These are phyloP conservation scores for Linum tenue DNA, from an alignment of 345 rosid genomes.

Conservation along the genomic window DNA sequence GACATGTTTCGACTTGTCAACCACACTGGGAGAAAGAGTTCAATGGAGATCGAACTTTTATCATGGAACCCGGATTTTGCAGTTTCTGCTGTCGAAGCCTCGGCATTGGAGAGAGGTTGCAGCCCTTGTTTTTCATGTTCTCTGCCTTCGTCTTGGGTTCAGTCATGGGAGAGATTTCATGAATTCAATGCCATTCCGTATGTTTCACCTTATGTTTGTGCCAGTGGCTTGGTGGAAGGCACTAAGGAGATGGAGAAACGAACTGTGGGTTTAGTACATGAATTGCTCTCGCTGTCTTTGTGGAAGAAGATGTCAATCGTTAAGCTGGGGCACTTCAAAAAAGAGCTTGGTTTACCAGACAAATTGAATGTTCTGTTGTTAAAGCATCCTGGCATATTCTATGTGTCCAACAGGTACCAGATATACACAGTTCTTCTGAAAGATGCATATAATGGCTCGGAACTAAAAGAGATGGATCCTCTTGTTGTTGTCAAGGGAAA, in stretches of 20 bases:
- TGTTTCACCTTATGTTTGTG: conserved; percentile 56
- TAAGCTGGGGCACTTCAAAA: conserved; percentile 74
- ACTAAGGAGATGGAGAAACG: conserved; percentile 77
- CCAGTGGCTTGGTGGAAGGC: conserved; percentile 36
- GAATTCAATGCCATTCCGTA: conserved; percentile 70
- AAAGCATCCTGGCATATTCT: conserved; percentile 77
- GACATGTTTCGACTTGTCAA: conserved; percentile 57
- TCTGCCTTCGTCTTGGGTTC: conserved; percentile 68
- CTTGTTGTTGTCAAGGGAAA: conserved; percentile 73
- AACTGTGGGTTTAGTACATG: conserved; percentile 60
- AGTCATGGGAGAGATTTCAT: conserved; percentile 59
- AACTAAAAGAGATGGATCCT: conserved; percentile 66
- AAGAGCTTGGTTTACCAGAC: conserved; percentile 66
- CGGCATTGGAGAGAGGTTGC: conserved; percentile 36
- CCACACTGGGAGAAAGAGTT: conserved; percentile 68
- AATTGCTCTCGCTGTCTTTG: conserved; percentile 60
- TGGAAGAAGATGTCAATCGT: conserved; percentile 81
- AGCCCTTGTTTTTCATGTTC: conserved; percentile 56
- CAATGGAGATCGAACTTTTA: conserved; percentile 85
- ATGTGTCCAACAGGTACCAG: conserved; percentile 76
- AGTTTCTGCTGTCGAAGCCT: conserved; percentile 62
- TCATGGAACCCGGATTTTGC: conserved; percentile 66
- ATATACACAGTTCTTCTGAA: conserved; percentile 72
- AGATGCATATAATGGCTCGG: conserved; percentile 69
- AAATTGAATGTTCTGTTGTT: conserved; percentile 65